Percentiles rank a stretch among this genome's conserved stretches.
Conservation (phyloP, 1,139 yeast genomes). For the Pichia sp. region DNA sequence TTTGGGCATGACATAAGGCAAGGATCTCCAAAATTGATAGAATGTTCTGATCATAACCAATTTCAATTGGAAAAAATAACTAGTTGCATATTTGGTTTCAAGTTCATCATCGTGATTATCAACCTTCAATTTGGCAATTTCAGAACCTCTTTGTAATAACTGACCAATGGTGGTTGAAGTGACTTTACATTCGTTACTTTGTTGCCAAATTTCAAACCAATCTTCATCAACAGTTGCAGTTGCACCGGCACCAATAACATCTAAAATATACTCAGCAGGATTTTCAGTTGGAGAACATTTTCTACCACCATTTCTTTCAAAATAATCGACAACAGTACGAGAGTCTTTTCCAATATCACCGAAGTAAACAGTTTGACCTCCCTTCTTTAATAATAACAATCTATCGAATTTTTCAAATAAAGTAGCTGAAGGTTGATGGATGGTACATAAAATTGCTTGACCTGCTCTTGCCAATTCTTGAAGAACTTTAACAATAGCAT, state of each 20-base stretch:
- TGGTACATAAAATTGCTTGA: conserved; percentile 44
- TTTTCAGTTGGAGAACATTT: conserved; percentile 40
- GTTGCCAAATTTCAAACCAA: conserved; percentile 39
- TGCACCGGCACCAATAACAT: conserved; percentile 54
- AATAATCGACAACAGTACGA: conserved; percentile 35
- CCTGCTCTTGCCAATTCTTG: conserved; percentile 37
- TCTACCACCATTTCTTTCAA: conserved; percentile 45
- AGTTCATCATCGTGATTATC: conserved; percentile 22
- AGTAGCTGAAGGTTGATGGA: conserved; percentile 51
- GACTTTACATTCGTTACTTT: conserved; percentile 2
- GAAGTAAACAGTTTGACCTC: conserved; percentile 51
- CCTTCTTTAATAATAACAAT: conserved; percentile 33
- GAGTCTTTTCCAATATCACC: conserved; percentile 50
- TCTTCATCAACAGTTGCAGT: conserved; percentile 31
- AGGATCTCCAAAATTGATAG: conserved; percentile 39
- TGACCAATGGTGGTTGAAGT: conserved; percentile 14
- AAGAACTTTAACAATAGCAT: conserved; percentile 39
- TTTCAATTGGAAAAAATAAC: conserved; percentile 31
- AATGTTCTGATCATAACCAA: conserved; percentile 34
- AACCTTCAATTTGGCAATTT: conserved; percentile 21
- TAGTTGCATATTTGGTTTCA: conserved; percentile 28
- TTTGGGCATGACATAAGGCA: conserved; percentile 39
- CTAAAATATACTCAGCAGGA: conserved; percentile 46
- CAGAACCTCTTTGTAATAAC: conserved; percentile 13
- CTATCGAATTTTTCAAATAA: conserved; percentile 40